Percentiles rank a stretch among this genome's conserved stretches.
phyloP scores from a whole-genome alignment of 2,329 filamentous ascomycete genomes.

The Hypoxylon sp. region DNA sequence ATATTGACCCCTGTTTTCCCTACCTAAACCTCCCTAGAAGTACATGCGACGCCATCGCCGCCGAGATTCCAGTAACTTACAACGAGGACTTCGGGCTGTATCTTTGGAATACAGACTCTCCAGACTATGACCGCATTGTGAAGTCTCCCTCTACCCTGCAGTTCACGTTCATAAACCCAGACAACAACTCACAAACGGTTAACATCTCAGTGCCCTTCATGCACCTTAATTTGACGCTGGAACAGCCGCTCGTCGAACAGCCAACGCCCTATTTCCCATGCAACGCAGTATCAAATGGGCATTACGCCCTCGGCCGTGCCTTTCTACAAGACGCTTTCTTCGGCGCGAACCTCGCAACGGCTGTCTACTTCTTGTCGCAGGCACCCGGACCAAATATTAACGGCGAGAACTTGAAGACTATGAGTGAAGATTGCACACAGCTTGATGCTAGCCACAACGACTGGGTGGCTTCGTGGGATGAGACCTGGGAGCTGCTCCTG shows the following conservation, averaged over 20 bases:
- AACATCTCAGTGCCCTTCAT: slow-evolving; percentile 59
- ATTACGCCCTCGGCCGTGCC: slow-evolving; percentile 57
- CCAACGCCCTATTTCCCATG: slow-evolving; percentile 60
- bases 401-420: slow-evolving; percentile 18
- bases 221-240: slow-evolving; percentile 57
- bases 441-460: slow-evolving; percentile 33
- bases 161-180: slow-evolving; percentile 54
- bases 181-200: slow-evolving; percentile 49
- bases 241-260: slow-evolving; percentile 52
- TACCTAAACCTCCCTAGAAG: slow-evolving; percentile 58
- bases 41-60: slow-evolving; percentile 57
- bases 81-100: slow-evolving; percentile 55
- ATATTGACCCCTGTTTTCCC: slow-evolving; percentile 52
- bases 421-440: slow-evolving; percentile 21
- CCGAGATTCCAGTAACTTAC: slow-evolving; percentile 55
- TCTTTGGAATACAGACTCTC: slow-evolving; percentile 55
- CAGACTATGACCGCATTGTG: slow-evolving; percentile 53
- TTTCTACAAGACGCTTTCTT: slow-evolving; percentile 56
- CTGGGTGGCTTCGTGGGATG: slow-evolving; percentile 42
- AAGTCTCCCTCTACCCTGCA: slow-evolving; percentile 56
- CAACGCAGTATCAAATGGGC: slow-evolving; percentile 39
- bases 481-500: slow-evolving; percentile 25
- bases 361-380: slow-evolving; percentile 29
- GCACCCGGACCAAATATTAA: slow-evolving; percentile 24
- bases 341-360: slow-evolving; percentile 28